Evolutionary conservation across 768 basidiomycete genomes (phyloP).

Genomic region (Suillus alpinus): DNA sequence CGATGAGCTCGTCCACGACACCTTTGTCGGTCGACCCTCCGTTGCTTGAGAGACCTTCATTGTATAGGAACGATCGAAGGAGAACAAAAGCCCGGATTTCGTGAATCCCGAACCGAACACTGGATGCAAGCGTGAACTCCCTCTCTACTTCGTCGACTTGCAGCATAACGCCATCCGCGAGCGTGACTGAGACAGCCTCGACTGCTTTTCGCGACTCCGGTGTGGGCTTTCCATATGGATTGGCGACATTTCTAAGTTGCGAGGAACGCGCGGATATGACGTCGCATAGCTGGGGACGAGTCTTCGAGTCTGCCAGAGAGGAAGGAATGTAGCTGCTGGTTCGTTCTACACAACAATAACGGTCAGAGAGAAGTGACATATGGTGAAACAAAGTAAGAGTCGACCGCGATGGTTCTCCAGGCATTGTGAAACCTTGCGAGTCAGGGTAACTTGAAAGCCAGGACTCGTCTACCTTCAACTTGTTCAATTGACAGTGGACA

Average conservation of each 20-base stretch:
- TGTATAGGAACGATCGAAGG: constrained; percentile 74
- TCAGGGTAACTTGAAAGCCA: constrained; percentile 5
- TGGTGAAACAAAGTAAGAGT: constrained; percentile 37
- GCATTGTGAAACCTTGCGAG: constrained; percentile 29
- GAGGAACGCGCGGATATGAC: constrained; percentile 55
- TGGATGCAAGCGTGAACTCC: constrained; percentile 68
- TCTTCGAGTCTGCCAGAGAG: constrained; percentile 61
- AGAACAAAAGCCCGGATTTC: constrained; percentile 76
- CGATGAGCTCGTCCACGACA: constrained; percentile 52
- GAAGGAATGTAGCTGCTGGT: constrained; percentile 57
- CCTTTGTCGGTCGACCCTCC: constrained; percentile 43
- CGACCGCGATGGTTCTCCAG: constrained; percentile 54
- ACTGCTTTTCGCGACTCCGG: constrained; percentile 64
- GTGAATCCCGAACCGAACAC: constrained; percentile 71
- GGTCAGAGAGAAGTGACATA: constrained; percentile 11
- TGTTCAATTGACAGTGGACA: neutral
- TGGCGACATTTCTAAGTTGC: constrained; percentile 54
- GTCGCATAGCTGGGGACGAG: constrained; percentile 50
- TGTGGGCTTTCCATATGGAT: constrained; percentile 70
- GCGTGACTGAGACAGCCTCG: constrained; percentile 62
- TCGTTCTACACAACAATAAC: constrained; percentile 45
- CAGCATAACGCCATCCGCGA: constrained; percentile 61
- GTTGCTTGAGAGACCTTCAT: constrained; percentile 62
- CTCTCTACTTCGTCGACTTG: constrained; percentile 69
- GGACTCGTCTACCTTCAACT: neutral